phyloP scores from a whole-genome alignment of 441 rosid genomes.

The Arabidopsis lyrata region DNA sequence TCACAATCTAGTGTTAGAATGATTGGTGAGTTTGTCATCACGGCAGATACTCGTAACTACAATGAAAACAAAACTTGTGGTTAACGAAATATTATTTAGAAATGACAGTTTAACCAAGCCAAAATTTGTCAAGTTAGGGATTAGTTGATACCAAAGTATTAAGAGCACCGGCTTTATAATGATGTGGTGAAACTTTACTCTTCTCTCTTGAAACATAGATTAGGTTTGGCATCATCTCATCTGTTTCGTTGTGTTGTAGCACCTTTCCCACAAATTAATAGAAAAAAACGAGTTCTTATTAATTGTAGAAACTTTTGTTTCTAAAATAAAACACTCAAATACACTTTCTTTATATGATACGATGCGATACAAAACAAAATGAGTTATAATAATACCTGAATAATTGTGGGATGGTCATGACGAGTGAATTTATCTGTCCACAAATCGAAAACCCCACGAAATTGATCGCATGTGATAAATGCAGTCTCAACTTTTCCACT shows the following conservation, averaged over 20 bases:
- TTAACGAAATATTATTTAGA: too few species aligned
- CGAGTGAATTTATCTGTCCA: constrained; percentile 60
- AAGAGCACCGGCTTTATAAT: constrained; percentile 88
- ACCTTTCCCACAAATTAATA: too few species aligned
- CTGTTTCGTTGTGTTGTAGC: too few species aligned
- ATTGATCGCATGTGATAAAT: constrained; percentile 37
- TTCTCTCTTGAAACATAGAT: constrained; percentile 75
- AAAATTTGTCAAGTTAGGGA: too few species aligned
- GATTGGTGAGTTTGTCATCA: not conserved
- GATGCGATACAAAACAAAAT: too few species aligned
- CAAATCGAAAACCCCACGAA: constrained; percentile 45
- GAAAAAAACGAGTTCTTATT: too few species aligned
- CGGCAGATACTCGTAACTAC: not conserved
- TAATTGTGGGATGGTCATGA: constrained; percentile 67
- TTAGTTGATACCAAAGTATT: constrained; percentile 58
- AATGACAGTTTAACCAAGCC: too few species aligned
- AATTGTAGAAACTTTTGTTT: too few species aligned
- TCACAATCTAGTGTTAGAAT: not conserved
- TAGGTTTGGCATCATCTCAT: constrained; percentile 60
- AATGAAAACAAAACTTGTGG: not conserved
- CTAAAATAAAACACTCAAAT: too few species aligned
- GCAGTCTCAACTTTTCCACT: constrained; percentile 54
- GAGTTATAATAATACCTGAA: constrained; percentile 52
- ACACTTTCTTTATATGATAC: too few species aligned
- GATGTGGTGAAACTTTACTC: constrained; percentile 58